These are phyloP conservation scores for Fusarium sp. DNA, from an alignment of 2,329 filamentous ascomycete species.

Conservation along the genomic window DNA sequence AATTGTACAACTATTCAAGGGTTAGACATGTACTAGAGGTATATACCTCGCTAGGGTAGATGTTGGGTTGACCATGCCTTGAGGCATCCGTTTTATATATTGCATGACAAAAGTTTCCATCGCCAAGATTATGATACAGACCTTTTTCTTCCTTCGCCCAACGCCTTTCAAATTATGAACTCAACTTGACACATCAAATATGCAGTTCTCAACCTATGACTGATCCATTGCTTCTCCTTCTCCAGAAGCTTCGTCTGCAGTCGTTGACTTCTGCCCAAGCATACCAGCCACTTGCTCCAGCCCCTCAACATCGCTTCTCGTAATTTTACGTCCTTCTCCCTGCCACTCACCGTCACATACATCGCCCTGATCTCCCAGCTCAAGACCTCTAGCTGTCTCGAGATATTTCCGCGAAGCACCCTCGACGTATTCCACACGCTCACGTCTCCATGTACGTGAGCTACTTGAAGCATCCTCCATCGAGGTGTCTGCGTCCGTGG, in stretches of 20 bases:
- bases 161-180: conserved; percentile 4
- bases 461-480: conserved; percentile 45
- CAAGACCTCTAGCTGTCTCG: conserved; percentile 73
- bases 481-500: conserved; percentile 45
- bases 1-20: conserved; percentile 3
- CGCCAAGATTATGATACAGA: background rate
- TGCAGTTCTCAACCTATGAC: conserved; percentile 22
- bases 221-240: conserved; percentile 44
- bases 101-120: conserved; percentile 1
- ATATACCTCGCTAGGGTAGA: conserved; percentile 30
- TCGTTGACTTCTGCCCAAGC: conserved; percentile 47
- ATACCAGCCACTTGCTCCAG: conserved; percentile 61
- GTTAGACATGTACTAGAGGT: conserved; percentile 29
- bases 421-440: conserved; percentile 86
- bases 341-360: conserved; percentile 73
- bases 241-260: background rate
- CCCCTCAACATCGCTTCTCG: conserved; percentile 64
- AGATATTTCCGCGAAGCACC: conserved; percentile 79
- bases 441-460: conserved; percentile 69
- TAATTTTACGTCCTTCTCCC: conserved; percentile 60
- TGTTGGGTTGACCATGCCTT: conserved; percentile 9
- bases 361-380: conserved; percentile 69
- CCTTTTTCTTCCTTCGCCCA: conserved; percentile 20
- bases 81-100: conserved; percentile 24
- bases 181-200: background rate